Percentiles rank a stretch among this genome's conserved stretches.
Evolutionary conservation across 495 filamentous ascomycete species (phyloP).

Genomic region (Talaromyces ruber): DNA sequence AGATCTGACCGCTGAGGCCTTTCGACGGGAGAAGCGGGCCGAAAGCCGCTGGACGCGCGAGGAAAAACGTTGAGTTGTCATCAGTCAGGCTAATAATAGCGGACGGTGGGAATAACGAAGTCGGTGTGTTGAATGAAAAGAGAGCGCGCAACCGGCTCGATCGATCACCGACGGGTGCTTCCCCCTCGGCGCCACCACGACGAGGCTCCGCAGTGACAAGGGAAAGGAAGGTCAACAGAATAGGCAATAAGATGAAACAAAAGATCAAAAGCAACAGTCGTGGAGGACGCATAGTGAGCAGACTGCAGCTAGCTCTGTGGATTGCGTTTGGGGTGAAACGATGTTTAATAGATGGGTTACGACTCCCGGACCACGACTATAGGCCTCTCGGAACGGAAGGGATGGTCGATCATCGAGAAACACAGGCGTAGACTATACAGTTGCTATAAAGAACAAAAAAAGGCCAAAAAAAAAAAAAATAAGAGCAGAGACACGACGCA

Average conservation of each 20-base stretch:
- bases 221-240: constrained; percentile 45
- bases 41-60: constrained; percentile 88
- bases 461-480: neutral
- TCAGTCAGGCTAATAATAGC: constrained; percentile 94
- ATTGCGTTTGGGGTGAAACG: constrained; percentile 1
- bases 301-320: constrained; percentile 3
- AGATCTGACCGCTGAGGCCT: constrained; percentile 76
- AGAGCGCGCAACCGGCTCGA: constrained; percentile 41
- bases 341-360: constrained; percentile 11
- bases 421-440: constrained; percentile 5
- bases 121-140: constrained; percentile 58
- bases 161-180: constrained; percentile 27
- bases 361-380: constrained; percentile 29
- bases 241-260: constrained; percentile 46
- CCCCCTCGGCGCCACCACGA: constrained; percentile 24
- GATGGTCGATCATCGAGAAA: constrained; percentile 30
- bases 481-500: neutral
- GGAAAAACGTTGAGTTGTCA: constrained; percentile 95
- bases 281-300: constrained; percentile 44
- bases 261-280: constrained; percentile 43
- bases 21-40: constrained; percentile 67
- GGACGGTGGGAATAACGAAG: constrained; percentile 84
- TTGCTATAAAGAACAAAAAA: neutral
- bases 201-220: constrained; percentile 26
- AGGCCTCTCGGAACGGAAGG: constrained; percentile 23